Base-by-base conservation (phyloP, 164 flowering plant genomes). In the Tetracentron sinense region DNA sequence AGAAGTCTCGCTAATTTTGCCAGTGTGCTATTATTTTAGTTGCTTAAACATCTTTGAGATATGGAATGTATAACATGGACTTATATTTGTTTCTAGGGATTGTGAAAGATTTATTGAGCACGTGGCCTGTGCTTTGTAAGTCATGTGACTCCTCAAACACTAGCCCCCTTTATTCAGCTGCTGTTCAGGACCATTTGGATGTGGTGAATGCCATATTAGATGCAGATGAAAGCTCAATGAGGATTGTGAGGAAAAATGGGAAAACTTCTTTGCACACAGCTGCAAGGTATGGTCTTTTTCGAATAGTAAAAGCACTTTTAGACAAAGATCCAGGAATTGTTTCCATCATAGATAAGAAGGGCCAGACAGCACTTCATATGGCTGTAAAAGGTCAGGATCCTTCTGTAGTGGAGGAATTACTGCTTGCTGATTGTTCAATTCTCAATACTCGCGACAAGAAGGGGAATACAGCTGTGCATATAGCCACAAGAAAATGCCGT, bases 281-380 rank as follows among this genome's bases (percentile, higher is more conserved):
- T 58, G 96, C 81, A 51, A 78, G 98, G 70, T 87, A 84, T 79
- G 97, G 91, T 48, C 70, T 53, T 55, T 48, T 78, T 42, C 68
- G 58, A 54, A 83, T 90, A 23, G 96, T 86, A 15, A 85, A 74
- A 72, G 73, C 77, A 42, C 92, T 93, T 60, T 62, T 87, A 20
- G 88, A 81, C 7, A 80, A 72, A 64, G 97, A 93, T 74, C 80
- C 86, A 7, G 89, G 69, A 46, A 85, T 90, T 26, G 86, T 86
- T 28, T 58, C 88, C 31, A 87, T 90, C 61, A 93, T 87, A 73
- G 98, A 93, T 70, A 93, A 86, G 79, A 93, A 93, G 78, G 89
- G 95, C 51, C 98, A 93, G 82, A 94, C 96, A 56, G 96, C 98
- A n/a, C 85, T 94, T 23, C 98, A 94, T 64, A 94, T 94, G 98